Evolutionary conservation across 805 yeast genomes (phyloP).

Genomic region (Candida ortonii): DNA sequence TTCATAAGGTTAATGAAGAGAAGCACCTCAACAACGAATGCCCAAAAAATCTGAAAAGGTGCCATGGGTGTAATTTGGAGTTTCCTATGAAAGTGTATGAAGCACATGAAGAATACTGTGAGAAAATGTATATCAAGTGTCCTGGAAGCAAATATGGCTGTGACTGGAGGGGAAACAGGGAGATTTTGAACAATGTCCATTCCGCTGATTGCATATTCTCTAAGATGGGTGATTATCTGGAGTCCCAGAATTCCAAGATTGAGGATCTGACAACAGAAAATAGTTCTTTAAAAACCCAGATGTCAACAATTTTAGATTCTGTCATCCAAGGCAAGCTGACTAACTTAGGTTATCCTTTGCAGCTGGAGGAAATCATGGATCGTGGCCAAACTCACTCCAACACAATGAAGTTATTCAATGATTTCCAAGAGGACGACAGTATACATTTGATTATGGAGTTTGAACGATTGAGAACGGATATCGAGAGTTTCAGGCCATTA

Average conservation of each 20-base stretch:
- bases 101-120: conserved; percentile 43
- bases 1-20: conserved; percentile 32
- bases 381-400: conserved; percentile 19
- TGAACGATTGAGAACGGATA: conserved; percentile 41
- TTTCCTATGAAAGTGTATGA: conserved; percentile 37
- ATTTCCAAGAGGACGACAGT: conserved; percentile 25
- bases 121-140: conserved; percentile 40
- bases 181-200: conserved; percentile 30
- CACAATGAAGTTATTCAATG: conserved; percentile 13
- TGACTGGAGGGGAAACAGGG: conserved; percentile 41
- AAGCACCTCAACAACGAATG: conserved; percentile 41
- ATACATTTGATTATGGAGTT: conserved; percentile 39
- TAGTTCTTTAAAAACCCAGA: conserved; percentile 38
- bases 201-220: conserved; percentile 28
- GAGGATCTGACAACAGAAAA: conserved; percentile 36
- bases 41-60: conserved; percentile 35
- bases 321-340: conserved; percentile 49
- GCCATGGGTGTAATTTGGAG: conserved; percentile 42
- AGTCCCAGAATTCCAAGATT: conserved; percentile 29
- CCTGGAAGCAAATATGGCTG: conserved; percentile 51
- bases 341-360: conserved; percentile 46
- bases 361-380: conserved; percentile 42
- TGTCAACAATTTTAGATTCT: conserved; percentile 44
- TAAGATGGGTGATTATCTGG: conserved; percentile 28
- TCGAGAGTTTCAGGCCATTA: conserved; percentile 32